Conservation (phyloP, 2,329 filamentous ascomycete genomes). For the Myriosclerotinia duriaeana region DNA sequence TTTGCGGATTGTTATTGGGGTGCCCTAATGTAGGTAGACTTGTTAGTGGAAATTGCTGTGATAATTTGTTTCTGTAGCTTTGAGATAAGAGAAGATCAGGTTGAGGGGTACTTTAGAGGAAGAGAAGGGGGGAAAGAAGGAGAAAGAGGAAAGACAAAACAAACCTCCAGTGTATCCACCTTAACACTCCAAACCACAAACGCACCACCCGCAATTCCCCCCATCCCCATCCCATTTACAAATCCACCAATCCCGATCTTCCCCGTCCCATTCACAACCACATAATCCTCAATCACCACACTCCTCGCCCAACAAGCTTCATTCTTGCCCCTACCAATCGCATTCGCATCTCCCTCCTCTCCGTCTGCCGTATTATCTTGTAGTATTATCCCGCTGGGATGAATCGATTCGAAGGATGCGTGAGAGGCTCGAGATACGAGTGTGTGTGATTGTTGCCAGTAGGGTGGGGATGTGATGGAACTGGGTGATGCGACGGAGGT, state of each 20-base stretch:
- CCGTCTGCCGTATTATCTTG: constrained; percentile 52
- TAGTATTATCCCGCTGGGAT: constrained; percentile 57
- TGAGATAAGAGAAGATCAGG: not conserved
- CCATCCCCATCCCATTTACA: not conserved
- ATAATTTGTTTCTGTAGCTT: not conserved
- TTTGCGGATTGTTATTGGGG: constrained; percentile 62
- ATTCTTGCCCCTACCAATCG: constrained; percentile 41
- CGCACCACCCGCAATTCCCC: constrained; percentile 56
- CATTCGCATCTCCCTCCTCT: constrained; percentile 41
- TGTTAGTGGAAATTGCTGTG: constrained; percentile 2
- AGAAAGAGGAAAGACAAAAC: constrained; percentile 41
- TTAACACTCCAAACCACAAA: constrained; percentile 94
- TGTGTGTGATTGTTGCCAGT: constrained; percentile 41
- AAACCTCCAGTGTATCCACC: constrained; percentile 79
- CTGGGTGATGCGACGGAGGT: not conserved
- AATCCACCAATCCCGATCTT: constrained; percentile 24
- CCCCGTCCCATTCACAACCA: constrained; percentile 47
- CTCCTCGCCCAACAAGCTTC: constrained; percentile 64
- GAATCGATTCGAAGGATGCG: constrained; percentile 50
- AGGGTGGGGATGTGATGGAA: constrained; percentile 43
- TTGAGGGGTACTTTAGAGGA: too few species aligned
- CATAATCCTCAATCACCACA: constrained; percentile 58
- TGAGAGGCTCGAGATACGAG: constrained; percentile 47
- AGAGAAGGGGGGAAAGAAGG: not conserved
- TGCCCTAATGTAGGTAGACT: constrained; percentile 48